phyloP scores from a whole-genome alignment of 202 grass and related monocot genomes.

The Saccharum hybrid region DNA sequence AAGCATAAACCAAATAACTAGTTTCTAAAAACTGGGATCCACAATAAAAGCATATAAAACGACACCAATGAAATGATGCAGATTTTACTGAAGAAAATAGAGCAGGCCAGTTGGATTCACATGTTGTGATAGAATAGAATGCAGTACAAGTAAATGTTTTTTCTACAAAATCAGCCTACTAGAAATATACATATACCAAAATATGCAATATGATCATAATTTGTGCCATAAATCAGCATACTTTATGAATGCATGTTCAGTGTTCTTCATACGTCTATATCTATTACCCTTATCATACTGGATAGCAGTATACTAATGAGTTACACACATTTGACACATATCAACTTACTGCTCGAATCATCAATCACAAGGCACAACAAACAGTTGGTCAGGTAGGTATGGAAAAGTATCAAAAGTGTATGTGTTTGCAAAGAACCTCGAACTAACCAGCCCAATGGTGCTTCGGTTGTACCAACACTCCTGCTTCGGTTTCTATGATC shows the following conservation, averaged over 20 bases:
- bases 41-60: not conserved
- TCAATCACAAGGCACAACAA: not conserved
- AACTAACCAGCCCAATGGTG: not conserved
- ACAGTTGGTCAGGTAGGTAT: not conserved
- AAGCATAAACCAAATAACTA: constrained; percentile 21
- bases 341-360: not conserved
- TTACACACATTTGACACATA: constrained; percentile 1
- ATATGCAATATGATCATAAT: not conserved
- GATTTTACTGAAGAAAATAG: not conserved
- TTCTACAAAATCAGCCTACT: not conserved
- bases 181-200: not conserved
- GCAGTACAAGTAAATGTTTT: not conserved
- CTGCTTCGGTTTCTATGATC: not conserved
- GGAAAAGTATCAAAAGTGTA: not conserved
- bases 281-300: not conserved
- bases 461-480: not conserved
- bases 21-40: not conserved
- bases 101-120: not conserved
- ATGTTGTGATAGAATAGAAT: not conserved
- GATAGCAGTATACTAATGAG: not conserved
- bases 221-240: constrained; percentile 6
- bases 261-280: not conserved
- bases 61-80: not conserved
- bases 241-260: not conserved
- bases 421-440: not conserved